Conservation (phyloP, 495 filamentous ascomycete species). For the Lepraria neglecta region DNA sequence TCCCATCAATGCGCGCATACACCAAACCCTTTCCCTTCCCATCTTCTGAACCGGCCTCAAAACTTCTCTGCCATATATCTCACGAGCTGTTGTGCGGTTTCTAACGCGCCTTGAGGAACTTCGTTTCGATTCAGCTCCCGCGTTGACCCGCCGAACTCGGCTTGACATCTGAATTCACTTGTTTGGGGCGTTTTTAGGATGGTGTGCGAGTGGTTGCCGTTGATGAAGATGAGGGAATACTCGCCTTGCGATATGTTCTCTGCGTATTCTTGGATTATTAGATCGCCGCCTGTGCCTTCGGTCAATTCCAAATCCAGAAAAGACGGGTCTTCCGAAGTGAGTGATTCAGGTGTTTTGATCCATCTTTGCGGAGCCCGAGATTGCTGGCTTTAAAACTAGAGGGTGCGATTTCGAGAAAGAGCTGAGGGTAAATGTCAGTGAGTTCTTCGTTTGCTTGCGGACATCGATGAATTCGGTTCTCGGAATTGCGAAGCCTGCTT, state of each 20-base stretch:
- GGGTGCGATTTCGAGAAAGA: neutral
- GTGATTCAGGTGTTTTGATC: too few species aligned
- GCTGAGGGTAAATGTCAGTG: neutral
- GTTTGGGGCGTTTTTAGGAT: neutral
- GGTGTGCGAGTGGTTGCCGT: neutral
- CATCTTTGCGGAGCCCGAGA: neutral
- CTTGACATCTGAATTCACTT: too few species aligned
- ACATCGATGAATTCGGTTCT: neutral
- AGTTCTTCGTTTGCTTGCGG: neutral
- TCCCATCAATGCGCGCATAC: slow-evolving; percentile 9
- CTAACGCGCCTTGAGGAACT: neutral
- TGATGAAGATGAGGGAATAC: slow-evolving; percentile 1
- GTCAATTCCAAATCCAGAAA: neutral
- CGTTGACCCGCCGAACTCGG: too few species aligned
- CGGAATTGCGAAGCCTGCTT: neutral
- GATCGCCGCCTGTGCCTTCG: neutral
- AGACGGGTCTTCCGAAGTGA: too few species aligned
- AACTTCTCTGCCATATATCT: too few species aligned
- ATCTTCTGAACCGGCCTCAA: too few species aligned
- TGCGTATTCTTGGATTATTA: slow-evolving; percentile 1
- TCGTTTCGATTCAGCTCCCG: neutral
- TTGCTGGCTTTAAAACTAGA: slow-evolving; percentile 9
- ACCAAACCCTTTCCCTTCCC: neutral
- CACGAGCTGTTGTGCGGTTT: neutral
- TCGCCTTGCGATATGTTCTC: neutral